phyloP scores from a whole-genome alignment of 441 rosid species.

The Eugenia klotzschiana region DNA sequence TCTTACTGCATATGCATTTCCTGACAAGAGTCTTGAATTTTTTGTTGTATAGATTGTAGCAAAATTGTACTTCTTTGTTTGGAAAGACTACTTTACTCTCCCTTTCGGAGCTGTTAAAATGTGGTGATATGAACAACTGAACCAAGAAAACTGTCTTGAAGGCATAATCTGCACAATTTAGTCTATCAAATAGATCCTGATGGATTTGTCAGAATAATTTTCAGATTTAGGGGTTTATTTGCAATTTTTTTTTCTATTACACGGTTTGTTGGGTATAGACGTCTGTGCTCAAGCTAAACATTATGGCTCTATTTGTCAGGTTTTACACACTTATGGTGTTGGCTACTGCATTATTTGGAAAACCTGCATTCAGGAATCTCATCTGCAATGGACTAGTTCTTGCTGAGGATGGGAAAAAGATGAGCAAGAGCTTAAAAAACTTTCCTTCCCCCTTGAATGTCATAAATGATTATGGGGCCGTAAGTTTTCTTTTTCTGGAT shows the following conservation, averaged over 20 bases:
- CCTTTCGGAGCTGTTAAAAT: not conserved
- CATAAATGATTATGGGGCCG: conserved; percentile 90
- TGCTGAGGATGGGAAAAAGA: conserved; percentile 97
- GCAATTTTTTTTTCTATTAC: not conserved
- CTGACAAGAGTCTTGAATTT: not conserved
- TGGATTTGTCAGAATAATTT: not conserved
- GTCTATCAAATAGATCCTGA: not conserved
- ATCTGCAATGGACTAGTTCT: conserved; percentile 97
- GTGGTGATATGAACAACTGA: not conserved
- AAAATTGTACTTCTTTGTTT: not conserved
- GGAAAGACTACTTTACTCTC: not conserved
- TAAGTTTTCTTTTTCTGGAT: conserved; percentile 19
- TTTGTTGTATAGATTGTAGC: not conserved
- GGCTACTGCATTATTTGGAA: conserved; percentile 88
- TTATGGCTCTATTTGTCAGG: conserved; percentile 26
- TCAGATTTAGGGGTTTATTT: not conserved
- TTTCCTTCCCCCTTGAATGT: conserved; percentile 89
- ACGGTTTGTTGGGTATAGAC: not conserved
- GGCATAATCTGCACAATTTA: not conserved
- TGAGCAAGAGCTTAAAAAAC: conserved; percentile 81
- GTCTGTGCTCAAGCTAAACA: not conserved
- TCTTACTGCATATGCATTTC: not conserved
- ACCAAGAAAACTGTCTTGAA: not conserved
- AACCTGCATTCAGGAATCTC: conserved; percentile 85
- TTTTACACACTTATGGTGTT: conserved; percentile 97